Conservation (phyloP, 345 rosid species). For the Barbarea vulgaris region DNA sequence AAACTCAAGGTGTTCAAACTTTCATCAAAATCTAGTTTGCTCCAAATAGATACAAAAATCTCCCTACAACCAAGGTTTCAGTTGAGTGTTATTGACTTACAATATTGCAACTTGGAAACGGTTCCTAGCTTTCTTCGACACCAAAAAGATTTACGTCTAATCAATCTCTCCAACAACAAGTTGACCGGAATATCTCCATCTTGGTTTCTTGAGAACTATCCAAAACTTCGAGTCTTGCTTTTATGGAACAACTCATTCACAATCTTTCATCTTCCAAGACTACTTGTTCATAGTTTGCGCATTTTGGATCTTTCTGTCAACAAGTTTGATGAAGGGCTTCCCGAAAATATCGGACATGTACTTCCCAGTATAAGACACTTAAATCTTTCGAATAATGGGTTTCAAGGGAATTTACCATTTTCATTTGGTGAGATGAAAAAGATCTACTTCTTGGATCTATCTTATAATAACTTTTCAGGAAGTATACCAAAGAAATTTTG, state of each 20-base stretch:
- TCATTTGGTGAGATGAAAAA: background rate
- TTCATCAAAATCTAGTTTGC: background rate
- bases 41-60: background rate
- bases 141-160: slow-evolving; percentile 3
- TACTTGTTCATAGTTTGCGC: background rate
- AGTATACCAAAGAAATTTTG: background rate
- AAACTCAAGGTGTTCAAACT: slow-evolving; percentile 32
- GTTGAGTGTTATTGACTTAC: background rate
- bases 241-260: slow-evolving; percentile 18
- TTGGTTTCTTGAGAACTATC: slow-evolving; percentile 1
- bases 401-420: slow-evolving; percentile 2
- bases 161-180: slow-evolving; percentile 31
- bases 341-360: background rate
- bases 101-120: background rate
- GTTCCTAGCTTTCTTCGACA: slow-evolving; percentile 22
- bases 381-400: slow-evolving; percentile 1
- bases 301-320: slow-evolving; percentile 9
- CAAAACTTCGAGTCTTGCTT: slow-evolving; percentile 2
- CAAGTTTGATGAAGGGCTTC: background rate
- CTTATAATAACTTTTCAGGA: slow-evolving; percentile 17
- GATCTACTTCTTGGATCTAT: background rate
- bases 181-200: background rate
- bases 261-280: background rate
- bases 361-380: background rate
- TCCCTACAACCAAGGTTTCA: background rate